These are phyloP conservation scores for Ajuga chamaepitys DNA, from an alignment of 257 asterid species.

Conservation along the genomic window DNA sequence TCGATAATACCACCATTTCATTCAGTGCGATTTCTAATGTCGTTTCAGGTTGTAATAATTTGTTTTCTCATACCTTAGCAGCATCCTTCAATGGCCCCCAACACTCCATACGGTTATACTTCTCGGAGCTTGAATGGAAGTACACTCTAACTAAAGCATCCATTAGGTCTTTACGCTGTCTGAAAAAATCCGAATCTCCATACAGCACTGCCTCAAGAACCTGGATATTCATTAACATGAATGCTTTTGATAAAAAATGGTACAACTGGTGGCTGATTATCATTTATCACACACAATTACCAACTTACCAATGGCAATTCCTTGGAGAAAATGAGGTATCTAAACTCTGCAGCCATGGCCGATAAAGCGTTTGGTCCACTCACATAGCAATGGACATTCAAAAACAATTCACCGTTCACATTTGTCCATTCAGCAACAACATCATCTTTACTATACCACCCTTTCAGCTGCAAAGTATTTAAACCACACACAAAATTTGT, in stretches of 20 bases:
- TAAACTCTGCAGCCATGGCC: conserved; percentile 76
- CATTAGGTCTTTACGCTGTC: conserved; percentile 55
- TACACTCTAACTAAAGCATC: conserved; percentile 72
- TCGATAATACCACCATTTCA: neutral
- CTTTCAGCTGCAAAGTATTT: conserved; percentile 48
- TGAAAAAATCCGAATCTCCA: conserved; percentile 74
- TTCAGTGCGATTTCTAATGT: no score
- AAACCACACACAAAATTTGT: neutral
- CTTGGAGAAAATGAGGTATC: conserved; percentile 91
- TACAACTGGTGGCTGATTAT: neutral
- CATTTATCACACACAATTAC: neutral
- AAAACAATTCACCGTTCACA: conserved; percentile 57
- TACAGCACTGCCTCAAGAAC: conserved; percentile 80
- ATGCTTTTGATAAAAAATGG: neutral
- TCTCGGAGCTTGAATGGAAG: conserved; percentile 79
- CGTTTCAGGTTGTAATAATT: neutral
- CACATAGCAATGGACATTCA: conserved; percentile 83
- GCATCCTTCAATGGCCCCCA: conserved; percentile 94
- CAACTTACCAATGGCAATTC: conserved; percentile 82
- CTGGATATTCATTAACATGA: conserved; percentile 23
- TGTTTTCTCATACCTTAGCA: conserved; percentile 38
- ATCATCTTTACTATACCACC: conserved; percentile 84
- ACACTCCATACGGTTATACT: conserved; percentile 71
- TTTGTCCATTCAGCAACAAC: conserved; percentile 94
- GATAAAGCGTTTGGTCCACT: conserved; percentile 67